Base-by-base conservation (phyloP, 495 filamentous ascomycete species). In the Entonaema liquescens region DNA sequence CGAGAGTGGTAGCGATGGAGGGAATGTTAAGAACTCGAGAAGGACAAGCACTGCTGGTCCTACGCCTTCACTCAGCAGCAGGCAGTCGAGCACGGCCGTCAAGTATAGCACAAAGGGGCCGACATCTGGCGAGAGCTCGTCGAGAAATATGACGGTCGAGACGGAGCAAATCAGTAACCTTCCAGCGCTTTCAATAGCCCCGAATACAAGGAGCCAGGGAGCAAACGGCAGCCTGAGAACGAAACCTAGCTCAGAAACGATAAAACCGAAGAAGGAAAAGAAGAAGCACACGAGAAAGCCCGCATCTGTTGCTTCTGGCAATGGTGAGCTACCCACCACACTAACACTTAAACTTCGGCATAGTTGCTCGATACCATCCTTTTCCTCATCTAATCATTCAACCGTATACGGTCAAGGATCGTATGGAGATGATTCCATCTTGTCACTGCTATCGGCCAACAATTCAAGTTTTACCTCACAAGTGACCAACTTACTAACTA, bases 141-240 rank as follows among this genome's bases (percentile, higher is more conserved):
- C 92, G 31, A 89, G 90, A 73, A 97, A 93, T 71, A 99, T 99
- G 95, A 98, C 92, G 38, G 95, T 99, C 12, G 95, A 99, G 80
- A 98, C 95, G 3, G 95, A 99, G 82, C 96, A 93, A 4, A 96
- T 99, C 54, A 91, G 87, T 35, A 95, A 95, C 15, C 42, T 92
- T 97, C 35, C 93, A 93, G 5, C 95, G 96, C 74, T 96, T n/a
- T 90, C 92, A 12, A 79, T 96, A 31, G 89, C 90, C 25, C 86
- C 91, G 26, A 90, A 85, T 13, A 82, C 87, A 5, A 88, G 88
- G 25, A 87, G 90, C 42, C 88, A 91, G 68, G 85, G 86, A 26
- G 82, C 85, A 17, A 85, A 84, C 68, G 91, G 90, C 28, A 97
- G 92, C 72, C 80, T 99, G 47, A 89, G 94, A 69, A 87, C 91